phyloP scores from a whole-genome alignment of 495 filamentous ascomycete genomes.

The Penicillium manginii region DNA sequence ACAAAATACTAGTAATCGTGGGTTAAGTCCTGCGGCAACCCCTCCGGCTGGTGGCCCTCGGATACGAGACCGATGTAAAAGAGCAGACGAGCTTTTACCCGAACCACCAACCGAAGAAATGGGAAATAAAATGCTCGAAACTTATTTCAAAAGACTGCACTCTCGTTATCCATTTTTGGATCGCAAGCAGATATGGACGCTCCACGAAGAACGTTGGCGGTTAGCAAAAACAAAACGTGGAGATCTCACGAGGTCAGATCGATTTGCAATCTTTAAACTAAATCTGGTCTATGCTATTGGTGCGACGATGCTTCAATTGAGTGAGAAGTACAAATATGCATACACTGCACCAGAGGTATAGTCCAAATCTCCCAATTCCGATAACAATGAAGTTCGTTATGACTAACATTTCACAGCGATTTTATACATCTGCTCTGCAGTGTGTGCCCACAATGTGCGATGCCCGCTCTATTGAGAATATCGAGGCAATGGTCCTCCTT shows the following conservation, averaged over 20 bases:
- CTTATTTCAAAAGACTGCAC: constrained; percentile 51
- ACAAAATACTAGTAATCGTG: constrained; percentile 5
- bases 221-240: constrained; percentile 46
- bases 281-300: constrained; percentile 59
- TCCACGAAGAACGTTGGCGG: constrained; percentile 49
- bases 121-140: constrained; percentile 48
- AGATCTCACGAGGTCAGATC: constrained; percentile 42
- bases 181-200: constrained; percentile 44
- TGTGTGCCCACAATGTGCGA: constrained; percentile 55
- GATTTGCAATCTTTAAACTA: constrained; percentile 55
- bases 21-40: constrained; percentile 7
- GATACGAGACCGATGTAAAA: constrained; percentile 29
- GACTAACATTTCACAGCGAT: constrained; percentile 34
- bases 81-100: constrained; percentile 45
- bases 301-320: constrained; percentile 51
- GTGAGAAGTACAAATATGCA: constrained; percentile 43
- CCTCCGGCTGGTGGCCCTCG: constrained; percentile 12
- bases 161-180: constrained; percentile 56
- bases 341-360: constrained; percentile 49
- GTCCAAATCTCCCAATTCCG: background rate
- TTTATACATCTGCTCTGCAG: constrained; percentile 53
- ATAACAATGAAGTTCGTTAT: background rate
- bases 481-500: constrained; percentile 59
- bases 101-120: constrained; percentile 55
- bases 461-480: constrained; percentile 54